Base-by-base conservation (phyloP, 2,329 filamentous ascomycete species). In the Beauveria pseudobassiana region DNA sequence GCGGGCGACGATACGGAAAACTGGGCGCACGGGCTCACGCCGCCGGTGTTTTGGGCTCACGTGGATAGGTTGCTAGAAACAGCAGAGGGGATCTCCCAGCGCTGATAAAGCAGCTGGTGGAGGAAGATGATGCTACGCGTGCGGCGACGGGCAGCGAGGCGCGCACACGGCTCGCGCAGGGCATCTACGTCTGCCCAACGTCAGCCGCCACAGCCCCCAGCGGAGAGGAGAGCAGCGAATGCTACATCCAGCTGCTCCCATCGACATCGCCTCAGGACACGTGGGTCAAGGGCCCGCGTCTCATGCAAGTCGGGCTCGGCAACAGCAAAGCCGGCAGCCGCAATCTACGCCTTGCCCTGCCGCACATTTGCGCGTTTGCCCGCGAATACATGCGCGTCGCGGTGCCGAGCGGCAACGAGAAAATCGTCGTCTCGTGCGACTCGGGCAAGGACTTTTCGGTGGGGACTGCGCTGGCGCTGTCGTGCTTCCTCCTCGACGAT, bases 1-100 rank as follows among this genome's bases (percentile, higher is more conserved):
- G 93, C 93, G 0, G 95, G 89, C 2, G 95, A 99, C 73, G 95
- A 99, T 72, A 91, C 89, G 14, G 95, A 99, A 78, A 91, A 90
- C 67, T 99, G 95, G 95, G 88, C 92, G 1, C 77, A 83, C 59
- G 91, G 91, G 0, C 81, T 98, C 18, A 95, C 90, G 0, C 85
- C 93, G 0, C 72, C 77, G 0, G 65, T 93, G 0, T 99, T 96
- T 75, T 99, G 95, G 95, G 74, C 74, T 2, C 79, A 96, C 67
- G 78, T 77, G 48, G 77, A 83, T 0, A 45, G 70, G 6, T 77
- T 98, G 12, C 76, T 96, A 22, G 73, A 73, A 0, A 82, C 87
- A 0, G 69, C 82, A 0, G 93, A 97, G 69, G 81, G 84, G 85
- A 91, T 2, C 73, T 85, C 0, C 79, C 81, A 0, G 77, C 69